These are phyloP conservation scores for Neofusicoccum kwambonambiense DNA, from an alignment of 2,329 filamentous ascomycete genomes.

Conservation along the genomic window DNA sequence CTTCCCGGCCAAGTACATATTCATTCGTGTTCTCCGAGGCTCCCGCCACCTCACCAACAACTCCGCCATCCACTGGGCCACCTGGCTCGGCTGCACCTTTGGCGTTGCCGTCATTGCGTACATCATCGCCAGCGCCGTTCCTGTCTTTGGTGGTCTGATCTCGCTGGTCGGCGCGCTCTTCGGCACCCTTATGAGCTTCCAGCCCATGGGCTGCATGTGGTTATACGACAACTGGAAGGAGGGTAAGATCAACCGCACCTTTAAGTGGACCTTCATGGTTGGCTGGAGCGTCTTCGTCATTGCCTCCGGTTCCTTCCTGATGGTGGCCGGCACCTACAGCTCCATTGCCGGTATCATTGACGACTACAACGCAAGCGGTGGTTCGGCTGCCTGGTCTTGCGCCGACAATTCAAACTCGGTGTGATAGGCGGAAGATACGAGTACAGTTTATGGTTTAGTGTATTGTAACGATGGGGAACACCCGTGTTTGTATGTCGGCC, in stretches of 20 bases:
- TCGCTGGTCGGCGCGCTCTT: conserved; percentile 53
- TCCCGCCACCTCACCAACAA: conserved; percentile 50
- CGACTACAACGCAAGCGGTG: background rate
- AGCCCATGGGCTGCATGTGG: conserved; percentile 54
- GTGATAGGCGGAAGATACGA: too few species aligned
- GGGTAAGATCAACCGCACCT: background rate
- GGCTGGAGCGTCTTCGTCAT: conserved; percentile 4
- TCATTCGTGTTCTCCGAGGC: conserved; percentile 50
- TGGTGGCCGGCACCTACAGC: background rate
- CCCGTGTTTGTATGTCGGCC: too few species aligned
- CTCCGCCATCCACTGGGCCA: conserved; percentile 46
- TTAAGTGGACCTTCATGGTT: background rate
- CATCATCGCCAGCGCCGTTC: conserved; percentile 49
- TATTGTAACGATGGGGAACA: too few species aligned
- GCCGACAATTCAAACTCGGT: conserved; percentile 12
- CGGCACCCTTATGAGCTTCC: conserved; percentile 56
- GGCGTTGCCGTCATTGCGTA: conserved; percentile 48
- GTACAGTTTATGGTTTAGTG: too few species aligned
- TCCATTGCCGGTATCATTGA: background rate
- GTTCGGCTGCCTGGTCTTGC: conserved; percentile 3
- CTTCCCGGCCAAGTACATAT: conserved; percentile 53
- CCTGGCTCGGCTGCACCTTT: conserved; percentile 49
- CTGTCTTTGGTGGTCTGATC: conserved; percentile 55
- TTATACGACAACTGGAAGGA: conserved; percentile 37
- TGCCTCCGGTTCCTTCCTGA: background rate